These are phyloP conservation scores for Penicillium malachiteum DNA, from an alignment of 495 filamentous ascomycete genomes.

Conservation along the genomic window DNA sequence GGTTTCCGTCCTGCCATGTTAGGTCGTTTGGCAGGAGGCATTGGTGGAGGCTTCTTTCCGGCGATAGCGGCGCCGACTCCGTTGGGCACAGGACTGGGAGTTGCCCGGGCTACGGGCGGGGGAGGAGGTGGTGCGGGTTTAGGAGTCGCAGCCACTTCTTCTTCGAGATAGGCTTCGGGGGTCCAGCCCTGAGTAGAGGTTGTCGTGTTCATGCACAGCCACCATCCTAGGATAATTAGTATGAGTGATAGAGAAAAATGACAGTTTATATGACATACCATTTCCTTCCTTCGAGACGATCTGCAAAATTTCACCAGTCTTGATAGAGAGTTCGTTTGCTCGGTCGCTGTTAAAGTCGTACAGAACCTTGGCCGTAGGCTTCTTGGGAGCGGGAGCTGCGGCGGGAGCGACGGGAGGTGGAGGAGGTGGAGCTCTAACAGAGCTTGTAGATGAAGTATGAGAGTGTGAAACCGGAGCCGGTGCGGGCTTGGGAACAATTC, in stretches of 20 bases:
- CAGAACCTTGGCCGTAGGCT: slow-evolving; percentile 75
- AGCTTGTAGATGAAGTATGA: slow-evolving; percentile 52
- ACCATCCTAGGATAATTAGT: slow-evolving; percentile 71
- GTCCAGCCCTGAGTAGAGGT: slow-evolving; percentile 79
- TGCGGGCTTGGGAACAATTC: slow-evolving; percentile 47
- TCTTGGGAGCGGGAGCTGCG: slow-evolving; percentile 59
- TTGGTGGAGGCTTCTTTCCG: slow-evolving; percentile 74
- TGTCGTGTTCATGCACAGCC: slow-evolving; percentile 74
- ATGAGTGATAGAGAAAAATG: slow-evolving; percentile 1
- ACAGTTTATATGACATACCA: slow-evolving; percentile 55
- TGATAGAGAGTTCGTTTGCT: slow-evolving; percentile 75
- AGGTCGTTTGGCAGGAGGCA: slow-evolving; percentile 87
- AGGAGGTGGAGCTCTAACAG: slow-evolving; percentile 65
- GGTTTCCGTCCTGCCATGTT: slow-evolving; percentile 63
- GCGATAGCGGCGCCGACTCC: slow-evolving; percentile 49
- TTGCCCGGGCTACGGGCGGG: slow-evolving; percentile 53
- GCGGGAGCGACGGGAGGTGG: slow-evolving; percentile 64
- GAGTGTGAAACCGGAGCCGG: slow-evolving; percentile 48
- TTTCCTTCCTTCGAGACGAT: slow-evolving; percentile 87
- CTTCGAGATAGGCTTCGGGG: slow-evolving; percentile 88
- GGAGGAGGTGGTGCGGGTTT: slow-evolving; percentile 58
- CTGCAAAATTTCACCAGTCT: slow-evolving; percentile 74
- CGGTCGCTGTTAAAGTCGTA: slow-evolving; percentile 85
- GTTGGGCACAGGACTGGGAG: slow-evolving; percentile 47
- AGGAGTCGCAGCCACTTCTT: slow-evolving; percentile 51